Evolutionary conservation across 495 filamentous ascomycete species (phyloP).

Genomic region (Parathielavia appendiculata): DNA sequence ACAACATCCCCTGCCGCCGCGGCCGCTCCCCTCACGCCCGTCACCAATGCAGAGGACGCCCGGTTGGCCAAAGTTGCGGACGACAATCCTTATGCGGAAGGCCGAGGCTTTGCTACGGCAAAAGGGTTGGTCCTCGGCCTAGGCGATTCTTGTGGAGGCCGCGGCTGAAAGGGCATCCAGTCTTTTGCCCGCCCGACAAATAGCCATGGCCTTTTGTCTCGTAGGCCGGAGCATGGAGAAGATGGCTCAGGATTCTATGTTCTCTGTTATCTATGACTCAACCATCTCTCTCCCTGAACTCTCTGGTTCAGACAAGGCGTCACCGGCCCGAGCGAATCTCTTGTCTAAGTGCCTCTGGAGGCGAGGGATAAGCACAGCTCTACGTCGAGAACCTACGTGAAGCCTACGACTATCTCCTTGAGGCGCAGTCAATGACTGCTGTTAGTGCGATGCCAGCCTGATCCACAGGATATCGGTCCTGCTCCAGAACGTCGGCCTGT

Average conservation of each 20-base stretch:
- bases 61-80: constrained; percentile 54
- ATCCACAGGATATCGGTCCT: constrained; percentile 55
- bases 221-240: constrained; percentile 58
- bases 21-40: constrained; percentile 17
- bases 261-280: constrained; percentile 85
- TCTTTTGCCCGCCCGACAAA: constrained; percentile 41
- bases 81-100: constrained; percentile 59
- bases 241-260: constrained; percentile 74
- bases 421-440: constrained; percentile 51
- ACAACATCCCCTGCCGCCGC: constrained; percentile 27
- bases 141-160: constrained; percentile 46
- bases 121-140: constrained; percentile 53
- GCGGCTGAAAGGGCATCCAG: constrained; percentile 37
- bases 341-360: constrained; percentile 22
- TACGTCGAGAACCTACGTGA: constrained; percentile 57
- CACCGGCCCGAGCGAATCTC: constrained; percentile 22
- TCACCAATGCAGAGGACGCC: constrained; percentile 38
- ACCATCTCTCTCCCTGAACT: constrained; percentile 78
- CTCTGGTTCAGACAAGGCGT: constrained; percentile 24
- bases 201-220: constrained; percentile 54
- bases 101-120: constrained; percentile 51
- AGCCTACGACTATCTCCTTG: constrained; percentile 55
- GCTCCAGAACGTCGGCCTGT: constrained; percentile 57
- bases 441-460: constrained; percentile 40
- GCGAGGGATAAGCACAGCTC: constrained; percentile 23